Evolutionary conservation across 83 land plant species (phyloP).

Genomic region (Larix sibirica): DNA sequence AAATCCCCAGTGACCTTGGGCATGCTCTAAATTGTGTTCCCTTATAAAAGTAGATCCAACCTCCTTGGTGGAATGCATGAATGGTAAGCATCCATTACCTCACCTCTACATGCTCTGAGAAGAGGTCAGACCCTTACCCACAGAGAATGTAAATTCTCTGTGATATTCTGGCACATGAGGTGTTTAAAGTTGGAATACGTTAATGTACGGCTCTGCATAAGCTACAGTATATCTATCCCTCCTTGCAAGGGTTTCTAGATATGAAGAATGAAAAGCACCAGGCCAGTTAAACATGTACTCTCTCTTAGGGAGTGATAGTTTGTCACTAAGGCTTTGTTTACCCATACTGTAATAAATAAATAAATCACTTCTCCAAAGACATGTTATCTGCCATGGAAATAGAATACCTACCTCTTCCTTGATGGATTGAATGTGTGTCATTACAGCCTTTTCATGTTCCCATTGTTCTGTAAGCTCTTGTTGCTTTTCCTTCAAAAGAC

Average conservation of each 20-base stretch:
- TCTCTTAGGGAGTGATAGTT: background rate
- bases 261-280: background rate
- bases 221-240: background rate
- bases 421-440: conserved; percentile 92
- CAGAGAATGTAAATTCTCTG: no score
- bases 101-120: no score
- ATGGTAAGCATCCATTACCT: no score
- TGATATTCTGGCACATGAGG: no score
- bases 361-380: background rate
- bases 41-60: no score
- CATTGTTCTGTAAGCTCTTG: conserved; percentile 87
- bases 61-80: no score
- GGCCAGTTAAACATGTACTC: background rate
- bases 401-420: conserved; percentile 84
- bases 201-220: no score
- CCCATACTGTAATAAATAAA: background rate
- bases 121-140: no score
- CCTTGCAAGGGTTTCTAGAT: no score
- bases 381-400: background rate
- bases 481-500: conserved; percentile 72
- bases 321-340: background rate
- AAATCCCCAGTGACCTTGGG: no score
- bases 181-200: no score
- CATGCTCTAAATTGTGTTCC: no score
- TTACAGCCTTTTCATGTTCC: conserved; percentile 98